These are phyloP conservation scores for Usnea hakonensis DNA, from an alignment of 495 filamentous ascomycete species.

Conservation along the genomic window DNA sequence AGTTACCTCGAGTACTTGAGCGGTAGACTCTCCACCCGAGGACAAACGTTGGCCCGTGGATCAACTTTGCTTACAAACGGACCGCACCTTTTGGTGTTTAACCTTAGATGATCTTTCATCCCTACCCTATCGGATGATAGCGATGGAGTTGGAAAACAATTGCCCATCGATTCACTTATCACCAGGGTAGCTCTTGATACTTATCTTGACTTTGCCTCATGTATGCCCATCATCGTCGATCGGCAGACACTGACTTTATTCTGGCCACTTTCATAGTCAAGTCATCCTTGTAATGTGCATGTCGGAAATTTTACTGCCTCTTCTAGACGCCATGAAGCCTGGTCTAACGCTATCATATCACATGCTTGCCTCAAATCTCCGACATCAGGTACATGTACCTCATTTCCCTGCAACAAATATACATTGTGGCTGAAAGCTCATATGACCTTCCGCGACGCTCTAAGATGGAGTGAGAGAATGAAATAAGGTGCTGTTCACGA, in stretches of 20 bases:
- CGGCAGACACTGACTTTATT: not conserved
- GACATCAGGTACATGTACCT: not conserved
- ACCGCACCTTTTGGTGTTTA: constrained; percentile 10
- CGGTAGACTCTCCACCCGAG: not conserved
- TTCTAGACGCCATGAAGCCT: constrained; percentile 10
- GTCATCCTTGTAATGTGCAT: constrained; percentile 1
- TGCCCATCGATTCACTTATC: not conserved
- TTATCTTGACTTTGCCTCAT: not conserved
- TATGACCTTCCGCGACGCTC: not conserved
- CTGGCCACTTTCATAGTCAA: not conserved
- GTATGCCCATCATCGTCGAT: not conserved
- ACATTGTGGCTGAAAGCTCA: no score
- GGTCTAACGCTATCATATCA: constrained; percentile 5
- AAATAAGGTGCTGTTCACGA: not conserved
- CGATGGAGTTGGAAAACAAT: not conserved
- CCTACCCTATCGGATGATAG: not conserved
- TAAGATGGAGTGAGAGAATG: not conserved
- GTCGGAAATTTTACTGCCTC: not conserved
- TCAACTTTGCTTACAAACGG: not conserved
- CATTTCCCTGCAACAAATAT: no score
- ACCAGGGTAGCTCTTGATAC: not conserved
- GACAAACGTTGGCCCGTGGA: not conserved
- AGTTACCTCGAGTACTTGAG: no score
- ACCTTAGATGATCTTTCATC: constrained; percentile 11
- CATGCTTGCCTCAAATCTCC: not conserved